phyloP scores from a whole-genome alignment of 164 flowering plant genomes.

The Kingdonia uniflora region DNA sequence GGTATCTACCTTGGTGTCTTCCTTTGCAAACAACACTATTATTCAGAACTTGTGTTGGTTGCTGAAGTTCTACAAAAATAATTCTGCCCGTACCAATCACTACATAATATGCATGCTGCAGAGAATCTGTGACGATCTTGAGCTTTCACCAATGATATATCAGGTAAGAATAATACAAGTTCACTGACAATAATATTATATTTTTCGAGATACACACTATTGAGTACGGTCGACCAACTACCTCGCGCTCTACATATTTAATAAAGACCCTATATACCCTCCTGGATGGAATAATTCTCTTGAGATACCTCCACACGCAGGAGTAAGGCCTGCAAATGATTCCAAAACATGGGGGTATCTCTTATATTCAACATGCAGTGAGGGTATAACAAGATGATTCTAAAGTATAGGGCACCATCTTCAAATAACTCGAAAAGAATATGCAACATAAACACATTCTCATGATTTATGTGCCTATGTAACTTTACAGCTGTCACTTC shows the following conservation, averaged over 20 bases:
- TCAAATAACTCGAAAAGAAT: neutral
- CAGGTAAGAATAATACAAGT: slow-evolving; percentile 40
- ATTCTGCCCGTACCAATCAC: slow-evolving; percentile 57
- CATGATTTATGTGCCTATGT: neutral
- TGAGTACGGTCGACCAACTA: too few species aligned
- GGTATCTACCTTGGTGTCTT: slow-evolving; percentile 49
- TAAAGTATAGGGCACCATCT: neutral
- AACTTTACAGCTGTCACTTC: slow-evolving; percentile 69
- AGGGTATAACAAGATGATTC: too few species aligned
- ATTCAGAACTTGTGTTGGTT: slow-evolving; percentile 86
- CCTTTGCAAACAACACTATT: slow-evolving; percentile 54
- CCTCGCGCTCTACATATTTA: too few species aligned
- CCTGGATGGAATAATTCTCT: too few species aligned
- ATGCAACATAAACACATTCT: neutral
- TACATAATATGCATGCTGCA: slow-evolving; percentile 49
- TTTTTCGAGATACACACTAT: too few species aligned
- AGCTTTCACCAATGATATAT: slow-evolving; percentile 89
- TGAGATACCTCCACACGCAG: too few species aligned
- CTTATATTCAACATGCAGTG: too few species aligned
- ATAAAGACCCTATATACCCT: too few species aligned
- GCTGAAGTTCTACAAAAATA: slow-evolving; percentile 79
- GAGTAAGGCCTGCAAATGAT: too few species aligned
- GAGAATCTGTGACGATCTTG: slow-evolving; percentile 75
- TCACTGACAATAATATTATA: too few species aligned
- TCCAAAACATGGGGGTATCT: too few species aligned